These are phyloP conservation scores for Dendrostoma leiphaemia DNA, from an alignment of 2,329 filamentous ascomycete species.

Conservation along the genomic window DNA sequence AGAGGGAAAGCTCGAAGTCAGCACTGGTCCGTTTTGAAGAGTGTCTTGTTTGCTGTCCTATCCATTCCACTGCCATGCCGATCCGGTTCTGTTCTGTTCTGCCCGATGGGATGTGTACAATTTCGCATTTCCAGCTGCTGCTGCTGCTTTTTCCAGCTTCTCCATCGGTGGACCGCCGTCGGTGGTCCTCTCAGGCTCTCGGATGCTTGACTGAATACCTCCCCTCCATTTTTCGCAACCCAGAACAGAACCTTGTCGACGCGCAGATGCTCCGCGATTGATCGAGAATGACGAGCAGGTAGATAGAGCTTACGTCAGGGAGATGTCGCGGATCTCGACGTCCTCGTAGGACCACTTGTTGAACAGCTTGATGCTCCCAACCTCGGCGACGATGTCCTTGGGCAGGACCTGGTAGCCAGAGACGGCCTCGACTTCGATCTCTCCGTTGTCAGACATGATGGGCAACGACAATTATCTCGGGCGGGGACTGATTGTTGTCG, in stretches of 20 bases:
- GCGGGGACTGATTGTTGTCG: constrained; percentile 6
- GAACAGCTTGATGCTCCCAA: constrained; percentile 94
- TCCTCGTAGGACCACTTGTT: constrained; percentile 98
- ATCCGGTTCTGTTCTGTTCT: no score
- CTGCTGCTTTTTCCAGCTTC: no score
- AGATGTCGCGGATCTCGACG: constrained; percentile 99
- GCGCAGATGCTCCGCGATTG: background rate
- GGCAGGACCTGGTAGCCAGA: constrained; percentile 77
- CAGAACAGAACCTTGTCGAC: no score
- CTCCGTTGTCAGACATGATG: constrained; percentile 91
- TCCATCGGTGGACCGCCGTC: constrained; percentile 31
- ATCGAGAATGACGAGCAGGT: no score
- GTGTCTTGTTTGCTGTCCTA: background rate
- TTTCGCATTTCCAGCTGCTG: background rate
- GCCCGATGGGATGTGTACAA: no score
- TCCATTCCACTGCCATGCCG: no score
- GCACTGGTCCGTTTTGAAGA: constrained; percentile 21
- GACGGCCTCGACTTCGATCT: constrained; percentile 86
- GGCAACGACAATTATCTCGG: constrained; percentile 27
- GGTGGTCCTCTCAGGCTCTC: no score
- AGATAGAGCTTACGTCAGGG: constrained; percentile 89
- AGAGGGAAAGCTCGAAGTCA: constrained; percentile 30
- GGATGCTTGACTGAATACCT: no score
- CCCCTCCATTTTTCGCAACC: no score
- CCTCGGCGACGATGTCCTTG: constrained; percentile 87